Conservation (phyloP, 495 filamentous ascomycete genomes). For the Xylaria castorea region DNA sequence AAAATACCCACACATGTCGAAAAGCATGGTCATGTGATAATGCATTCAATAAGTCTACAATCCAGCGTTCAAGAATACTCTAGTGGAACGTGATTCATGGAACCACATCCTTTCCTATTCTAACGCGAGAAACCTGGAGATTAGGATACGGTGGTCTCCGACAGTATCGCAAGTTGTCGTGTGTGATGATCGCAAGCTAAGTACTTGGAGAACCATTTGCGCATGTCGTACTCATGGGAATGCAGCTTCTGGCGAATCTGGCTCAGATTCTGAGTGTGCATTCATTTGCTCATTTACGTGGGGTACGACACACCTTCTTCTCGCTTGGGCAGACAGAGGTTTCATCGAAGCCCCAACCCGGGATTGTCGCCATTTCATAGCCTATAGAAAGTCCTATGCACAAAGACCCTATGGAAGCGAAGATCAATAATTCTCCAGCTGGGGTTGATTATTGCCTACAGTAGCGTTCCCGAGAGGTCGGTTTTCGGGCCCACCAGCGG, state of each 20-base stretch:
- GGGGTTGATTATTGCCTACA: not conserved
- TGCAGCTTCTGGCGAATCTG: not conserved
- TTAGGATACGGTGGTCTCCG: not conserved
- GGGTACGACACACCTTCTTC: conserved; percentile 11
- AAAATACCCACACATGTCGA: not conserved
- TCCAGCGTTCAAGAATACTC: not conserved
- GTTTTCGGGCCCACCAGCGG: conserved; percentile 18
- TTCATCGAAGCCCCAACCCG: conserved; percentile 4
- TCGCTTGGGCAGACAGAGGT: not conserved
- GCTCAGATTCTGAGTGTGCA: not conserved
- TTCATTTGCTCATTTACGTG: conserved; percentile 9
- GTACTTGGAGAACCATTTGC: not conserved
- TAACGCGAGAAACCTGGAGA: not conserved
- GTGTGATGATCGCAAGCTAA: not conserved
- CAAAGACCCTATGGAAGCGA: not conserved
- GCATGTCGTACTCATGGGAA: not conserved
- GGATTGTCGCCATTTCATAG: not conserved
- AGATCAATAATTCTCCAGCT: not conserved
- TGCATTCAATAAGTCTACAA: not conserved
- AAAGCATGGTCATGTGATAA: conserved; percentile 11
- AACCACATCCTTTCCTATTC: not conserved
- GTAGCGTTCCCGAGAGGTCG: conserved; percentile 21
- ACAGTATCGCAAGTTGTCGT: not conserved
- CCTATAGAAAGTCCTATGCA: conserved; percentile 9
- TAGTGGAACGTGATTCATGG: not conserved